A percentile compares a stretch with the other conserved stretches of the same genome.
Conservation (phyloP, 2,329 filamentous ascomycete species). For the Claviceps purpurea region DNA sequence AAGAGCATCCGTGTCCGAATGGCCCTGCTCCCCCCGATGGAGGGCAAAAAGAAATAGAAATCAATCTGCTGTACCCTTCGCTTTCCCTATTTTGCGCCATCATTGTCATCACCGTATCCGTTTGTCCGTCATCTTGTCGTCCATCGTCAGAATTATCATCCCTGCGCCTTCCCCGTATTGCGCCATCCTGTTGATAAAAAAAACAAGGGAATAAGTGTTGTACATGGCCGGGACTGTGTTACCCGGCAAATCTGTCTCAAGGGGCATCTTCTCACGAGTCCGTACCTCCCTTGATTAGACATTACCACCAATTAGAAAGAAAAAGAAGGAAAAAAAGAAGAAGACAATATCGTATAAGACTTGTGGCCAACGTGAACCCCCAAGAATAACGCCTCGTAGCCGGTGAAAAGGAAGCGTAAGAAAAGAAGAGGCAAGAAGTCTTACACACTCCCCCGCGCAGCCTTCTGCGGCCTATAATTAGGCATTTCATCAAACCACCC, state of each 20-base stretch:
- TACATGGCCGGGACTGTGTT: conserved; percentile 2
- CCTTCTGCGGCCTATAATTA: conserved; percentile 62
- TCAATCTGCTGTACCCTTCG: no score
- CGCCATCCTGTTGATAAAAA: neutral
- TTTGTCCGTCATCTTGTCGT: no score
- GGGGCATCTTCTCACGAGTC: neutral
- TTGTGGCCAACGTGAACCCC: no score
- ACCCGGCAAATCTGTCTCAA: neutral
- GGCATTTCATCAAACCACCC: conserved; percentile 77
- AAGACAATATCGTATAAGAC: neutral
- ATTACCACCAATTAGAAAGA: neutral
- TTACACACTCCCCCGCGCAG: conserved; percentile 15
- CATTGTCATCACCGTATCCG: neutral
- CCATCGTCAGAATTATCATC: neutral
- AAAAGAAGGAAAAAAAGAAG: neutral
- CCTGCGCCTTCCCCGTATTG: neutral
- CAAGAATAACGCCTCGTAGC: no score
- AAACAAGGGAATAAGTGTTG: neutral
- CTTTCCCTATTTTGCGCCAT: neutral
- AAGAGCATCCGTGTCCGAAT: no score
- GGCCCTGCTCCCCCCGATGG: no score
- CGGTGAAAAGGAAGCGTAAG: neutral
- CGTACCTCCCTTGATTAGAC: neutral
- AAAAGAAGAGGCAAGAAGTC: neutral
- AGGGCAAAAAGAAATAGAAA: no score